Percentiles rank a stretch among this genome's conserved stretches.
These are phyloP conservation scores for Solanum habrochaites DNA, from an alignment of 257 asterid genomes.

Conservation along the genomic window DNA sequence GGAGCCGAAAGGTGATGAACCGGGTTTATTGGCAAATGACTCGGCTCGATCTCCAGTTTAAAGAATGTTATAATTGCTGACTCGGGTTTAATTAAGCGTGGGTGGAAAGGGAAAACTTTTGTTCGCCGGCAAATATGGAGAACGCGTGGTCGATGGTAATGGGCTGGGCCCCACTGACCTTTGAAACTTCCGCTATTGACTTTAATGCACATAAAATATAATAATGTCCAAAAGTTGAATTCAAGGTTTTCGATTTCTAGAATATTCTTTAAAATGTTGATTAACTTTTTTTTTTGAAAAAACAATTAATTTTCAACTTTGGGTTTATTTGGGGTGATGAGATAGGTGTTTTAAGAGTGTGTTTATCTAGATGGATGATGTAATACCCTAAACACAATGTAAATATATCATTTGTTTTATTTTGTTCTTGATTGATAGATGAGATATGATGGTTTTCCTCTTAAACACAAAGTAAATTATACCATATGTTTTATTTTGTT, in stretches of 20 bases:
- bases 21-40: conserved; percentile 17
- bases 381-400: background rate
- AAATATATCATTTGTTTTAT: background rate
- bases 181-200: background rate
- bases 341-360: background rate
- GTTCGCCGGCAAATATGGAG: background rate
- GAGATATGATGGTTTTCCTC: background rate
- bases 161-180: background rate
- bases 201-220: background rate
- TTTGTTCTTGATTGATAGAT: background rate
- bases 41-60: conserved; percentile 35
- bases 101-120: background rate
- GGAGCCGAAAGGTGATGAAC: conserved; percentile 56
- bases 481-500: background rate
- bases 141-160: background rate
- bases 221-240: background rate
- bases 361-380: background rate
- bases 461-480: background rate
- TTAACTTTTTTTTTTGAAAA: background rate
- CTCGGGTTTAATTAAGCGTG: background rate
- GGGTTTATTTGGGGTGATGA: background rate
- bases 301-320: background rate
- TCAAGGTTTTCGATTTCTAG: background rate
- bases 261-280: background rate
- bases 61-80: background rate